These are phyloP conservation scores for Tulasnella sp. DNA, from an alignment of 768 basidiomycete genomes.

Conservation along the genomic window DNA sequence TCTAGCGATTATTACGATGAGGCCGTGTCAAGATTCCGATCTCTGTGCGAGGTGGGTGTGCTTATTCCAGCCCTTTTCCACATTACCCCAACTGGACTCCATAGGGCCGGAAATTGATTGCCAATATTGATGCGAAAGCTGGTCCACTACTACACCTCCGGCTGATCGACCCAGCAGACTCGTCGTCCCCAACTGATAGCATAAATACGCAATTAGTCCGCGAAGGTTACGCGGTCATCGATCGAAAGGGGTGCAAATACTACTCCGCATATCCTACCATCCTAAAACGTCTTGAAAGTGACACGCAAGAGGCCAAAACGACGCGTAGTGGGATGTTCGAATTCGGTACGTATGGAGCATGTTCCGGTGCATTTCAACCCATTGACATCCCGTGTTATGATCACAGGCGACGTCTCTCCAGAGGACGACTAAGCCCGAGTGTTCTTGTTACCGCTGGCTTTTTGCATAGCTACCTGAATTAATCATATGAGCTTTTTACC, in stretches of 20 bases:
- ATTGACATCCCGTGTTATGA: no score
- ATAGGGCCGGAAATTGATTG: conserved; percentile 80
- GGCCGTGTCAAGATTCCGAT: conserved; percentile 74
- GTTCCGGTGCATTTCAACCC: no score
- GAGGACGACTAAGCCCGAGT: conserved; percentile 5
- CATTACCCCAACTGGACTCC: background rate
- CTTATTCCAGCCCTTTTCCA: background rate
- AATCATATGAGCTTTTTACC: no score
- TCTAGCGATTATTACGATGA: conserved; percentile 82
- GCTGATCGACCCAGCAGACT: conserved; percentile 79
- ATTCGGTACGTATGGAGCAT: conserved; percentile 46
- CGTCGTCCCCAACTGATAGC: conserved; percentile 53
- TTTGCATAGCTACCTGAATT: no score
- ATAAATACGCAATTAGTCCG: conserved; percentile 83
- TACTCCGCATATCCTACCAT: conserved; percentile 56
- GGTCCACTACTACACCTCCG: conserved; percentile 70
- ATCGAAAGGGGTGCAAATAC: conserved; percentile 67
- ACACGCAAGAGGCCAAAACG: conserved; percentile 52
- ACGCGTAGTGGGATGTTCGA: conserved; percentile 77
- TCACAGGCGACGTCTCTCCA: conserved; percentile 9
- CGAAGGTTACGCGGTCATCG: conserved; percentile 75
- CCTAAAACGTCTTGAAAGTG: conserved; percentile 48
- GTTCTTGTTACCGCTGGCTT: no score
- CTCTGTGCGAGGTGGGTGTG: conserved; percentile 48
- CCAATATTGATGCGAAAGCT: conserved; percentile 86